Conservation (phyloP, 371 early-diverging fungal species). For the Actinomortierella ambigua region DNA sequence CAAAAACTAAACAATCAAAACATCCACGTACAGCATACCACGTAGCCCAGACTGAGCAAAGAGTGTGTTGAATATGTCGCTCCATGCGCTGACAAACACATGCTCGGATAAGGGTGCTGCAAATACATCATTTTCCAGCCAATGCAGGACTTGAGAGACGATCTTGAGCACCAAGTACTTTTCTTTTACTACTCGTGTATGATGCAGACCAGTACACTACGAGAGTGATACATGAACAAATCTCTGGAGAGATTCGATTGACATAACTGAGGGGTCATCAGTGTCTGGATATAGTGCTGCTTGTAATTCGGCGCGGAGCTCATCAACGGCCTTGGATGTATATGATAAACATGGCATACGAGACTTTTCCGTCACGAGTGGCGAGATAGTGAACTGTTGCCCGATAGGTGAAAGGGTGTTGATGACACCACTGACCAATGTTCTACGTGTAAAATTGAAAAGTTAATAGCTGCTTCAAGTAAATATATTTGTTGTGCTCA, state of each 20-base stretch:
- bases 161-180: conserved; percentile 8
- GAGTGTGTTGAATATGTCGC: conserved; percentile 7
- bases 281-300: conserved; percentile 13
- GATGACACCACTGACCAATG: conserved; percentile 9
- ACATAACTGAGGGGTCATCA: conserved; percentile 14
- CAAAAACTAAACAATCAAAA: neutral
- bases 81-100: conserved; percentile 6
- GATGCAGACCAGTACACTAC: too few species aligned
- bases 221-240: conserved; percentile 14
- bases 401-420: conserved; percentile 14
- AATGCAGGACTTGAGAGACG: conserved; percentile 3
- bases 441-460: conserved; percentile 6
- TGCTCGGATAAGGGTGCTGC: conserved; percentile 4
- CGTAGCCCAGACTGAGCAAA: neutral
- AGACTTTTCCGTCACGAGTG: conserved; percentile 9
- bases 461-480: conserved; percentile 1
- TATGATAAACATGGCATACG: conserved; percentile 12
- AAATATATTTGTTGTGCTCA: conserved; percentile 1
- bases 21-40: neutral
- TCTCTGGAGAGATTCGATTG: conserved; percentile 14
- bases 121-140: conserved; percentile 4
- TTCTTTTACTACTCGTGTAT: too few species aligned
- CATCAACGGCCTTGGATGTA: conserved; percentile 4
- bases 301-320: conserved; percentile 11
- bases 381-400: conserved; percentile 6